phyloP scores from a whole-genome alignment of 2,329 filamentous ascomycete genomes.

The Neopestalotiopsis sp. region DNA sequence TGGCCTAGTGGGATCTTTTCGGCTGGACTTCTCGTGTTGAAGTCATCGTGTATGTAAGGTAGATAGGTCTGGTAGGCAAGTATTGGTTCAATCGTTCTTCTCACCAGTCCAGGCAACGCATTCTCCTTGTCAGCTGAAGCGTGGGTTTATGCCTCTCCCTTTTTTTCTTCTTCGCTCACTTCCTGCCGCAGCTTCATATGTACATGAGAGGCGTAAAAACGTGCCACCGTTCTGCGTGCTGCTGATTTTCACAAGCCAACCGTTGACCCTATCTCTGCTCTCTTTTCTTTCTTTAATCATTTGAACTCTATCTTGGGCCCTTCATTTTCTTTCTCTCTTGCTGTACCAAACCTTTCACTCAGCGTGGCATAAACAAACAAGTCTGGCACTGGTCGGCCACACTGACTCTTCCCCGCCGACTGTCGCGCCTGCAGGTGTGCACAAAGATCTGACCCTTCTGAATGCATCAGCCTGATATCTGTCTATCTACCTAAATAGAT shows the following conservation, averaged over 20 bases:
- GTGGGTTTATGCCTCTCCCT: not conserved
- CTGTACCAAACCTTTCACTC: not conserved
- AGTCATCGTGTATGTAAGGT: constrained; percentile 3
- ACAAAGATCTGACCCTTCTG: not conserved
- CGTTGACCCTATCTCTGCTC: not conserved
- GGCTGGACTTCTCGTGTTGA: not conserved
- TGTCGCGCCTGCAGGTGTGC: not conserved
- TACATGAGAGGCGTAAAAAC: not conserved
- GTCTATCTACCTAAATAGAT: not conserved
- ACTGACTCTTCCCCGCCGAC: not conserved
- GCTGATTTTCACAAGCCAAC: not conserved
- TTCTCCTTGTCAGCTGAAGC: not conserved
- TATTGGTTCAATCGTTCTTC: not conserved
- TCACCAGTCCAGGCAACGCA: not conserved
- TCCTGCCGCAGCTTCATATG: not conserved
- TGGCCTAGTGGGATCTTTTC: not conserved
- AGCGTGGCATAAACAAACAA: not conserved
- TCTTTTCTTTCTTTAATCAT: not conserved
- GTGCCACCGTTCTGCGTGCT: not conserved
- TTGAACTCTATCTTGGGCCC: not conserved
- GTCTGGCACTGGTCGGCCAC: not conserved
- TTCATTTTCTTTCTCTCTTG: not conserved
- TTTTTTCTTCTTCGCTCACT: not conserved
- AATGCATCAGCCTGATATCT: not conserved
- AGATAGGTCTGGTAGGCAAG: not conserved